Conservation (phyloP, 371 early-diverging fungal species). For the Mucor circinelloides region DNA sequence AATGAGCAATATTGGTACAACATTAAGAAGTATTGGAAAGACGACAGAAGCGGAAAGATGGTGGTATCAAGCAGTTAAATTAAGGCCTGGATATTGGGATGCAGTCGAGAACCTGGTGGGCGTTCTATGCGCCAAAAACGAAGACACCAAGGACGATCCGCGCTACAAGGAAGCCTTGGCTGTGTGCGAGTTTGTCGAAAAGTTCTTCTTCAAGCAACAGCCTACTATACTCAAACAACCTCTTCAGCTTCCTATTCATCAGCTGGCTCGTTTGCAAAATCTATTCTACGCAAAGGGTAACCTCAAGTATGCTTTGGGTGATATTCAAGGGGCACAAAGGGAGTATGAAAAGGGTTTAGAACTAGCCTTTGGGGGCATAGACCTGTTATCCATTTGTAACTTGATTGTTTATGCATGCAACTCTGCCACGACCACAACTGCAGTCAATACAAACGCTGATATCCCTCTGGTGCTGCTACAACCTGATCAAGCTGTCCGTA, state of each 20-base stretch:
- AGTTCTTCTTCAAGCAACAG: conserved; percentile 39
- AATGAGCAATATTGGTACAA: conserved; percentile 91
- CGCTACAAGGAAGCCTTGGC: conserved; percentile 78
- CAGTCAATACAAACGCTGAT: neutral
- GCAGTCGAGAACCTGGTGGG: conserved; percentile 89
- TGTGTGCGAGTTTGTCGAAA: conserved; percentile 82
- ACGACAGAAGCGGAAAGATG: conserved; percentile 78
- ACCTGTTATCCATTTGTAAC: conserved; percentile 59
- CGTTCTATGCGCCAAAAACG: conserved; percentile 63
- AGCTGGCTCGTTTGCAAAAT: conserved; percentile 72
- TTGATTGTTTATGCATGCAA: conserved; percentile 42
- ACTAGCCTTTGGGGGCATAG: conserved; percentile 74
- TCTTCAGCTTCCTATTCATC: conserved; percentile 54
- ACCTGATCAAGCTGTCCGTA: conserved; percentile 68
- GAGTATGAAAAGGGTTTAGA: conserved; percentile 83
- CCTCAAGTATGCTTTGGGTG: conserved; percentile 75
- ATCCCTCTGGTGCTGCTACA: conserved; percentile 63
- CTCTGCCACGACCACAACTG: neutral
- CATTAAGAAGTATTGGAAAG: conserved; percentile 78
- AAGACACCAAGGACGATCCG: conserved; percentile 33
- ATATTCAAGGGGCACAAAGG: conserved; percentile 69
- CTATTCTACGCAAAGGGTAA: conserved; percentile 88
- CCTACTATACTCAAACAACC: conserved; percentile 29
- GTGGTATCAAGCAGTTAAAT: conserved; percentile 85
- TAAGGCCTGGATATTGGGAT: conserved; percentile 92